Evolutionary conservation across 176 grass and related monocot genomes (phyloP).

Genomic region (Oryza officinalis): DNA sequence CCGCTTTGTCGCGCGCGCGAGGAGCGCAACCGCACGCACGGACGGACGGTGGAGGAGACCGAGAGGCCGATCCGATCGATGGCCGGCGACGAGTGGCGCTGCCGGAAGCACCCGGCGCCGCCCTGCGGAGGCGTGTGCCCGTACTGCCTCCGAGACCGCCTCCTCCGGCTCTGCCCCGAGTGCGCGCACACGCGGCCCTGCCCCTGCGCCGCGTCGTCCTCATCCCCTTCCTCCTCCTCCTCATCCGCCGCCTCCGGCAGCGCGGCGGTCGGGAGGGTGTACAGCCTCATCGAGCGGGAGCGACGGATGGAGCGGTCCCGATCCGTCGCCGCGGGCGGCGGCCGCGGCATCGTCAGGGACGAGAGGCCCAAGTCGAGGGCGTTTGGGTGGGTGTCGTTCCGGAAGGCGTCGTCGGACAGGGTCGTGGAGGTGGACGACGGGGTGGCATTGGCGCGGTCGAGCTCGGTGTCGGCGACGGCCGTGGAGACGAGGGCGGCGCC

Average conservation of each 20-base stretch:
- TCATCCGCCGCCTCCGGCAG: constrained; percentile 36
- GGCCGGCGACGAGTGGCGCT: constrained; percentile 49
- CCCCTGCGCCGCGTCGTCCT: constrained; percentile 23
- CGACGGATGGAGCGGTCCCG: constrained; percentile 53
- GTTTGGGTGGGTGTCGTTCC: constrained; percentile 46
- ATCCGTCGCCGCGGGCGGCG: constrained; percentile 31
- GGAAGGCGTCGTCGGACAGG: constrained; percentile 30
- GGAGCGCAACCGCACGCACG: neutral
- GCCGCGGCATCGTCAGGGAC: neutral
- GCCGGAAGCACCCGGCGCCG: constrained; percentile 46
- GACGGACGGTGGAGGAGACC: constrained; percentile 3
- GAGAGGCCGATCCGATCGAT: neutral
- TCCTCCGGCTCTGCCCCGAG: constrained; percentile 75
- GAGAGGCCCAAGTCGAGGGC: constrained; percentile 30
- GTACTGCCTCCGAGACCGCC: constrained; percentile 69
- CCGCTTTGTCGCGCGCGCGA: neutral
- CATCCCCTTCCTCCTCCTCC: constrained; percentile 14
- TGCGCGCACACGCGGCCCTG: constrained; percentile 71
- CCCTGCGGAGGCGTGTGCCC: constrained; percentile 61
- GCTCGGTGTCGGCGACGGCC: constrained; percentile 29
- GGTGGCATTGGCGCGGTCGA: constrained; percentile 56
- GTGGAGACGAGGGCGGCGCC: neutral
- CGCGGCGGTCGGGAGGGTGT: constrained; percentile 9
- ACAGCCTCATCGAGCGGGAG: constrained; percentile 40
- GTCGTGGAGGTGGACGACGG: constrained; percentile 23